These are phyloP conservation scores for Heracleum sosnowskyi DNA, from an alignment of 129 eudicot genomes.

Conservation along the genomic window DNA sequence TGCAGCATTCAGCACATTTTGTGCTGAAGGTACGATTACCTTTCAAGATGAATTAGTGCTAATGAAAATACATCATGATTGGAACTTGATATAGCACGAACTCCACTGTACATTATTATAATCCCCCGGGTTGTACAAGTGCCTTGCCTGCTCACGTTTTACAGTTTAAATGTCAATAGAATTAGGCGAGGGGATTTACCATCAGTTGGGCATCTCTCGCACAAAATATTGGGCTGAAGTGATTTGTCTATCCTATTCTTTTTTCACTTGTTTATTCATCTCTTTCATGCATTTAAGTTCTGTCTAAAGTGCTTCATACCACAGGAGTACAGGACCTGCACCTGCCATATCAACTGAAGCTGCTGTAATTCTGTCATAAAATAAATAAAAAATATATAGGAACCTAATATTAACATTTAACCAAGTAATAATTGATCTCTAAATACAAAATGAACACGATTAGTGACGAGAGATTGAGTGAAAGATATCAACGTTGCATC, in stretches of 20 bases:
- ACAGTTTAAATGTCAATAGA: not conserved
- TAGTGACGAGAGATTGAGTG: too few relatives aligned
- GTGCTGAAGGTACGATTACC: not conserved
- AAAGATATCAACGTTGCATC: too few relatives aligned
- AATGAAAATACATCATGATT: not conserved
- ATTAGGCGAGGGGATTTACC: not conserved
- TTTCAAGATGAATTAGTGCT: not conserved
- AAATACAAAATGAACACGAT: too few relatives aligned
- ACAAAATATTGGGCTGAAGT: not conserved
- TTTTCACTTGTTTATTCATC: too few relatives aligned
- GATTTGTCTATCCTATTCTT: not conserved
- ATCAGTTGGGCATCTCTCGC: not conserved
- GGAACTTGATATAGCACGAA: not conserved
- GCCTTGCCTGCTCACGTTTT: not conserved
- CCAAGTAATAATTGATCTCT: too few relatives aligned
- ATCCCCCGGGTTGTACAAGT: not conserved
- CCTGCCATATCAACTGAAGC: too few relatives aligned
- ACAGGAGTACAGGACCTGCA: too few relatives aligned
- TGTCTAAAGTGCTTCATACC: not conserved
- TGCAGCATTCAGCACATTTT: not conserved
- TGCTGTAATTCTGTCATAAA: too few relatives aligned
- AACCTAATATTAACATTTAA: too few relatives aligned
- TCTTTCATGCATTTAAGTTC: too few relatives aligned
- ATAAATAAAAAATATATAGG: too few relatives aligned
- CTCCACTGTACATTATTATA: not conserved